Base-by-base conservation (phyloP, 1,139 yeast genomes). In the Saccharomyces hybrid region DNA sequence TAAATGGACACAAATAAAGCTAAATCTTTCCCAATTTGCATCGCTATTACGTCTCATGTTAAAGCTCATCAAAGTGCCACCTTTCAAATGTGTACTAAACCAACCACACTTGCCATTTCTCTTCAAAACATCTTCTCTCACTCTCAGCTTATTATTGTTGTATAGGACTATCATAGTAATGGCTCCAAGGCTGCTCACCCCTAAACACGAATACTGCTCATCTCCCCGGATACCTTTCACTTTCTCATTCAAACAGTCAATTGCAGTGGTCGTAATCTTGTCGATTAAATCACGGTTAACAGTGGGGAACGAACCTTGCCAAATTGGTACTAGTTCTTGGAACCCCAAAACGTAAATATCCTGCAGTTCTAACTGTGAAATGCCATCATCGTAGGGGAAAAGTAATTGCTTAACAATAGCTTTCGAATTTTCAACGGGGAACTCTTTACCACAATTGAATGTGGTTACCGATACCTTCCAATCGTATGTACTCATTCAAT, bases 1-100 rank as follows among this genome's bases (percentile, higher is more conserved):
- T 53, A 90, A 70, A 72, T 90, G 97, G 2, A 84, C 80, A 51
- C 77, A 74, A 2, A 84, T 83, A 73, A 89, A 82, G 0, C 95
- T 84, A 56, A 82, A 72, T 11, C 72, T 71, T 5, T 68, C 68
- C 34, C 73, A 73, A 3, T 71, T 65, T 14, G 59, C 55, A 19
- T 55, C 48, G 26, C 67, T 73, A 16, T 27, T 11, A 11, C 55
- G 54, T 29, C 64, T 55, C 50, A 75, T 73, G 0, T 64, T 62
- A 16, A 87, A 61, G 48, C 91, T 73, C 1, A 84, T 56, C 0
- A 85, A 89, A 1, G 80, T 84, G 0, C 83, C 93, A 1, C 96
- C 96, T 67, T 90, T 90, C 64, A 88, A 69, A 47, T 84, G 80
- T 0, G 93, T 81, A 57, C 76, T 75, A 2, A 76, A 75, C 55